Evolutionary conservation across 495 filamentous ascomycete species (phyloP), one percentile per base, ranked within the genome.

Genomic region (Penicillium angulare): DNA sequence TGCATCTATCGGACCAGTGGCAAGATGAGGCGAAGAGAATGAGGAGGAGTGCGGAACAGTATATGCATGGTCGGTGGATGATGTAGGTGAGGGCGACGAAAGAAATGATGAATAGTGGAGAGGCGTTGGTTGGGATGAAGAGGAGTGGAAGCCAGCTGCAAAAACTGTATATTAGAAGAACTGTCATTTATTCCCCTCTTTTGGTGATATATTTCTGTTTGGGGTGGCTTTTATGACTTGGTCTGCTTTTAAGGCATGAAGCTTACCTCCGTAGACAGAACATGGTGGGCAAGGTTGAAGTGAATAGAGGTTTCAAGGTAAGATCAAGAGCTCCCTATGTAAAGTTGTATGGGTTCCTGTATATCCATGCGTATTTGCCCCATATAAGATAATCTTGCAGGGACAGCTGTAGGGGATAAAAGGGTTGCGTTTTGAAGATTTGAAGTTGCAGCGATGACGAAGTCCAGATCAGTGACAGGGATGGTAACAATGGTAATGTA

Each of bases 1-100:
- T 90, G 68, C 90, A 95, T 21, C 84, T 84, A 62, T 93, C 89
- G 51, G 86, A 87, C 90, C 90, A 95, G 79, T 92, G 85, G 72
- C 90, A 95, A 22, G 88, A 92, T 13, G 88, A 92, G 39, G 85
- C 76, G 75, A 95, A 95, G 55, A 95, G 86, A 49, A 92, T 88
- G 53, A 95, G 75, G 47, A 95, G 88, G 24, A 95, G 84, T 49
- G 90, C 79, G 47, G 89, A 92, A 78, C 90, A 95, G 80, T 95
- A 91, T 60, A 92, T 81, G 73, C 90, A 95, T 49, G 90, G 90
- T 47, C 90, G 82, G 65, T 92, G 90, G 55, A 95, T 83, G 65
- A 92, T 84, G 74, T 95, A 95, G 57, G 89, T 95, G 60, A 88
- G 85, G 55, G 90, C 74, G 70, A 95, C 88, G 77, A 93, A 95